phyloP scores from a whole-genome alignment of 805 yeast species.

The Candida silvicultrix region DNA sequence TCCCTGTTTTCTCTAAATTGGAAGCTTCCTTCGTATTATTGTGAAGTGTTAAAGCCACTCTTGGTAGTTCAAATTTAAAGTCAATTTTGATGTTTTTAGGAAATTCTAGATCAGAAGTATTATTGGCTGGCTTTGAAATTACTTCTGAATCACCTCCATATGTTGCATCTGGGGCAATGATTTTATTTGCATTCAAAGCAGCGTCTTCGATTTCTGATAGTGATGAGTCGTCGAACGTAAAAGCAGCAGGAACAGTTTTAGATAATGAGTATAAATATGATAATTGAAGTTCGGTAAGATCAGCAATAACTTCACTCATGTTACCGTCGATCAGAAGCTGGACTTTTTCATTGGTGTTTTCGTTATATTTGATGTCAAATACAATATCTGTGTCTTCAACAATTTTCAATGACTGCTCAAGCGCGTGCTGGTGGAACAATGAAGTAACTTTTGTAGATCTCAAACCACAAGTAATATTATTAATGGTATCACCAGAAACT shows the following conservation, averaged over 20 bases:
- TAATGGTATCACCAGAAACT: constrained; percentile 31
- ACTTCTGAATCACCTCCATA: constrained; percentile 15
- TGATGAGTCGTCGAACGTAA: constrained; percentile 36
- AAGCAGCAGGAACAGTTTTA: constrained; percentile 48
- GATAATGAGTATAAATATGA: constrained; percentile 48
- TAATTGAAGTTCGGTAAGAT: constrained; percentile 70
- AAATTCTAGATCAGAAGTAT: constrained; percentile 14
- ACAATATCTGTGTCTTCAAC: constrained; percentile 58
- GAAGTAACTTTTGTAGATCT: constrained; percentile 69
- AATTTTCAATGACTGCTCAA: constrained; percentile 42
- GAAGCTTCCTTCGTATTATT: constrained; percentile 37
- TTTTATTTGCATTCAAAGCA: constrained; percentile 56
- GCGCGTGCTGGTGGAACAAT: constrained; percentile 40
- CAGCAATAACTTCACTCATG: constrained; percentile 56
- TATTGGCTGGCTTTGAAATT: constrained; percentile 11
- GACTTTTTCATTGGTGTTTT: constrained; percentile 35
- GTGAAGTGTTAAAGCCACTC: constrained; percentile 54
- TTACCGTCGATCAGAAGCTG: constrained; percentile 46
- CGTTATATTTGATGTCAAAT: constrained; percentile 53
- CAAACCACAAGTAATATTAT: constrained; percentile 61
- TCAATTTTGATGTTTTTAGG: constrained; percentile 30
- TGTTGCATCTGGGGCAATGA: constrained; percentile 29
- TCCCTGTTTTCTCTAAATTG: constrained; percentile 32
- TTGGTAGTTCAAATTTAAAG: constrained; percentile 54
- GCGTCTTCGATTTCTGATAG: constrained; percentile 53